phyloP scores from a whole-genome alignment of 306 rosid species.

The Chamaecrista fasciculata region DNA sequence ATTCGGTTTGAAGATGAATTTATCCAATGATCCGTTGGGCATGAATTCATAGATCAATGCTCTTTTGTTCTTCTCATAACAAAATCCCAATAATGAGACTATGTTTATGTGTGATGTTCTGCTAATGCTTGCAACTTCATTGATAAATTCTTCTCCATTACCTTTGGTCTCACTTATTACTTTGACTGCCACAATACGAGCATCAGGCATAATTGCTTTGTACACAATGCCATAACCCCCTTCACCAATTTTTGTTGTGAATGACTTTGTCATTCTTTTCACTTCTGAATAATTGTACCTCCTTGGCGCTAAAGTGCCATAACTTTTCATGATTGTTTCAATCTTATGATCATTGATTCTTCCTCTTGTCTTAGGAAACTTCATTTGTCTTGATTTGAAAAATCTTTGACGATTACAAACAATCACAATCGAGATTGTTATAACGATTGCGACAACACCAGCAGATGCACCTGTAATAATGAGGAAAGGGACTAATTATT shows the following conservation, averaged over 20 bases:
- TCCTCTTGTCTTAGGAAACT: background rate
- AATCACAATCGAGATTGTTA: background rate
- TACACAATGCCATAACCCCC: background rate
- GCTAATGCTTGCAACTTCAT: background rate
- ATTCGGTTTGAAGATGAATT: background rate
- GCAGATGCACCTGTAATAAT: background rate
- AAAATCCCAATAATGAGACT: conserved; percentile 28
- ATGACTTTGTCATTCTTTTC: background rate
- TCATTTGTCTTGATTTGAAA: background rate
- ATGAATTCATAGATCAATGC: conserved; percentile 23
- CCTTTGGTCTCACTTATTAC: background rate
- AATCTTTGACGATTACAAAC: background rate
- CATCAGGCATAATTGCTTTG: conserved; percentile 9
- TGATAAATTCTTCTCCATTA: conserved; percentile 30
- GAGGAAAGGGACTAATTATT: no score
- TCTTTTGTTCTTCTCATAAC: conserved; percentile 15
- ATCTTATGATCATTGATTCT: background rate
- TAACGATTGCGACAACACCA: background rate
- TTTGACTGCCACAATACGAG: conserved; percentile 31
- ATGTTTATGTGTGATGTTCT: conserved; percentile 23
- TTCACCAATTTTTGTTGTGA: background rate
- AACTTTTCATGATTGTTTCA: background rate
- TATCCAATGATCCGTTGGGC: background rate
- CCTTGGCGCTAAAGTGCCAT: background rate
- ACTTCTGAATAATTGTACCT: background rate